A percentile compares a stretch with the other conserved stretches of the same genome.
phyloP scores from a whole-genome alignment of 2,329 filamentous ascomycete species.

The Aureobasidium namibiae region DNA sequence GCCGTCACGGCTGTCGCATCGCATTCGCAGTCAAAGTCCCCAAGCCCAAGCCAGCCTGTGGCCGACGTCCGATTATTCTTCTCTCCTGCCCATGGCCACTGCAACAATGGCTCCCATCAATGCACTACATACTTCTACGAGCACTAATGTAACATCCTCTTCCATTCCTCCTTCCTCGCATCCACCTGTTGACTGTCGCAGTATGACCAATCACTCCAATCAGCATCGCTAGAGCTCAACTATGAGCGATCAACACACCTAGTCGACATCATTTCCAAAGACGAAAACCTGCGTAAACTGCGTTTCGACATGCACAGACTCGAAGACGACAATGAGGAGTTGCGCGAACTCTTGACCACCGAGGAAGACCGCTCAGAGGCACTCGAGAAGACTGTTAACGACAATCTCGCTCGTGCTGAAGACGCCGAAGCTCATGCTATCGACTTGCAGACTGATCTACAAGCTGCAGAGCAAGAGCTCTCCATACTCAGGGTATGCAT shows the following conservation, averaged over 20 bases:
- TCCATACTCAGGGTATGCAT: slow-evolving; percentile 45
- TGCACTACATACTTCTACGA: slow-evolving; percentile 12
- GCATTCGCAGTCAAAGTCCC: not conserved
- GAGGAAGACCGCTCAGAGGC: slow-evolving; percentile 53
- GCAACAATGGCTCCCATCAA: slow-evolving; percentile 7
- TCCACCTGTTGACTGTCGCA: slow-evolving; percentile 34
- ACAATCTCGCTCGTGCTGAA: slow-evolving; percentile 38
- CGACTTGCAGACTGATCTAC: slow-evolving; percentile 43
- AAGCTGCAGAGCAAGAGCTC: slow-evolving; percentile 45
- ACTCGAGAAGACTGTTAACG: slow-evolving; percentile 43
- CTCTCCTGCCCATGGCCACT: not conserved
- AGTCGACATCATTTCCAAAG: slow-evolving; percentile 60
- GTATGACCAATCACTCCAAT: slow-evolving; percentile 44
- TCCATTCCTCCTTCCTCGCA: slow-evolving; percentile 38
- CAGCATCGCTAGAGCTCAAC: slow-evolving; percentile 55
- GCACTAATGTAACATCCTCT: slow-evolving; percentile 16
- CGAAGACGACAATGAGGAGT: slow-evolving; percentile 62
- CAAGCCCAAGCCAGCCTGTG: not conserved
- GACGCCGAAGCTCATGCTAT: slow-evolving; percentile 39
- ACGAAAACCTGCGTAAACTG: slow-evolving; percentile 65
- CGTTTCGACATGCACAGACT: slow-evolving; percentile 62
- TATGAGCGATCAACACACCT: slow-evolving; percentile 59
- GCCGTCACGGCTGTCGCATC: slow-evolving; percentile 1
- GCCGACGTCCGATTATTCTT: not conserved
- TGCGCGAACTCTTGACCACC: slow-evolving; percentile 55